Conservation (phyloP, 352 stramenopile genomes). For the Elongisporangium undulatum region DNA sequence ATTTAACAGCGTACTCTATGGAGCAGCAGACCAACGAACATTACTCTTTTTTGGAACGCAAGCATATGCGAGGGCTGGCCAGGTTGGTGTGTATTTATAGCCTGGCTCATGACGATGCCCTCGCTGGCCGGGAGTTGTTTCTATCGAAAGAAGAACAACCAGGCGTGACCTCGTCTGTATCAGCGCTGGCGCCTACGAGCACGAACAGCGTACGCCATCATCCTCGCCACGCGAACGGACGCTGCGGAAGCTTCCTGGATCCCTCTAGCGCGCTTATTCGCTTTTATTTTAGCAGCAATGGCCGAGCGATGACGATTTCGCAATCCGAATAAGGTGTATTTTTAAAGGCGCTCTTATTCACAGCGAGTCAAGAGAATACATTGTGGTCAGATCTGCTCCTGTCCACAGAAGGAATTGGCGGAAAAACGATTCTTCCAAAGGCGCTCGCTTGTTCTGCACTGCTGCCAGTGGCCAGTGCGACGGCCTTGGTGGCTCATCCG, state of each 20-base stretch:
- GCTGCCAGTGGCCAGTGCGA: not conserved
- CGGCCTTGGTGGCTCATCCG: not conserved
- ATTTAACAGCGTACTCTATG: too few relatives aligned
- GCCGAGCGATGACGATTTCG: too few relatives aligned
- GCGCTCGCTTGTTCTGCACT: not conserved
- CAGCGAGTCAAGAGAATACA: not conserved
- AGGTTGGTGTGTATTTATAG: not conserved
- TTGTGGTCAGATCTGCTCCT: not conserved
- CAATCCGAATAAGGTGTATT: too few relatives aligned
- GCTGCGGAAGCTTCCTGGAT: not conserved
- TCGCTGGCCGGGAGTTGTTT: not conserved
- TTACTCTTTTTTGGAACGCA: too few relatives aligned
- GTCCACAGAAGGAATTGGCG: not conserved
- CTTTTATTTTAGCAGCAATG: not conserved
- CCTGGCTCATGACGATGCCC: not conserved
- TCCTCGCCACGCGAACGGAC: not conserved
- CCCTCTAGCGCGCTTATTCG: too few relatives aligned
- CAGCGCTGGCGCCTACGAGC: not conserved
- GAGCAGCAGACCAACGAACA: too few relatives aligned
- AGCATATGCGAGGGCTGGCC: too few relatives aligned
- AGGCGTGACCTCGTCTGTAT: not conserved
- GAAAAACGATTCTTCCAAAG: not conserved
- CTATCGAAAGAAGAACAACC: not conserved
- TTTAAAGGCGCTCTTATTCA: not conserved
- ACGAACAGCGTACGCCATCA: not conserved